A percentile compares a stretch with the other conserved stretches of the same genome.
phyloP scores from a whole-genome alignment of 2,329 filamentous ascomycete genomes.

The Chalara sp. region DNA sequence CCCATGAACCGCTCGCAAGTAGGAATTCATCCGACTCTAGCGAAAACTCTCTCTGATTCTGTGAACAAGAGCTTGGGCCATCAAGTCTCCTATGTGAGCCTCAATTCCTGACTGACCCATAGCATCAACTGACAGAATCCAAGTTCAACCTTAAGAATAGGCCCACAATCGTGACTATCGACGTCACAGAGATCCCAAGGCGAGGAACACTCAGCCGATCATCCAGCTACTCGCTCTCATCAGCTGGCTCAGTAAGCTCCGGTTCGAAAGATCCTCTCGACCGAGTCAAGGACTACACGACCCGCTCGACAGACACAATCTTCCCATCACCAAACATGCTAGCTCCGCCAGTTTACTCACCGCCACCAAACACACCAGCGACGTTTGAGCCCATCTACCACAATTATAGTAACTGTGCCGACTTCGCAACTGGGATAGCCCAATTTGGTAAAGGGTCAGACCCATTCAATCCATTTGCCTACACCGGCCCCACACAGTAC shows the following conservation, averaged over 20 bases:
- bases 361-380: neutral
- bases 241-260: neutral
- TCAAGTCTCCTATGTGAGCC: neutral
- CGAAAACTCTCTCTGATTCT: neutral
- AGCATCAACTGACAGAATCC: neutral
- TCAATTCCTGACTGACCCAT: neutral
- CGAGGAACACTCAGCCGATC: neutral
- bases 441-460: neutral
- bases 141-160: neutral
- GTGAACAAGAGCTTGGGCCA: neutral
- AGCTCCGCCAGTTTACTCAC: neutral
- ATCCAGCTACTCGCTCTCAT: neutral
- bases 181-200: neutral
- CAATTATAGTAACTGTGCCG: neutral
- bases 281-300: neutral
- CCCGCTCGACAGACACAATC: neutral
- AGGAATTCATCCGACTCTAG: neutral
- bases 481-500: neutral
- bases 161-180: neutral
- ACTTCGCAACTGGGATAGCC: neutral
- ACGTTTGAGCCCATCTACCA: neutral
- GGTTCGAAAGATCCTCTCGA: neutral
- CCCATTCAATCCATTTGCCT: neutral
- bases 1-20: neutral
- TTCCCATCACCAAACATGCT: neutral